phyloP scores from a whole-genome alignment of 768 basidiomycete species.

The Lactifluus hygrophoroides region DNA sequence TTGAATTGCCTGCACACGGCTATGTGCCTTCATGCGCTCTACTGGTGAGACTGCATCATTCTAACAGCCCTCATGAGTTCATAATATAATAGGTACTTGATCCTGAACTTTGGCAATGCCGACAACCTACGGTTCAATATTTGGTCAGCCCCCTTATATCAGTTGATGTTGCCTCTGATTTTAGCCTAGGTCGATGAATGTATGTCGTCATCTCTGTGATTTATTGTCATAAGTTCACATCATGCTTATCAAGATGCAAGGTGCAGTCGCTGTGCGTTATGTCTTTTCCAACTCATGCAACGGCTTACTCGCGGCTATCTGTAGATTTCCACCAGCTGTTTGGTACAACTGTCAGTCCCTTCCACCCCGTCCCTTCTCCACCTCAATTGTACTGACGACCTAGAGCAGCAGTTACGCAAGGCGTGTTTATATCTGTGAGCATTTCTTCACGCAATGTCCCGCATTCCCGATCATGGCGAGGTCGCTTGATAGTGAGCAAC shows the following conservation, averaged over 20 bases:
- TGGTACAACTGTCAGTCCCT: not conserved
- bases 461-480: not conserved
- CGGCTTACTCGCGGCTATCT: too few relatives aligned
- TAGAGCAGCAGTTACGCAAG: not conserved
- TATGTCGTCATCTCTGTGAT: slow-evolving; percentile 9
- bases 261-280: not conserved
- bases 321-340: not conserved
- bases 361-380: not conserved
- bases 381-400: not conserved
- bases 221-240: slow-evolving; percentile 23
- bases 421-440: not conserved
- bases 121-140: slow-evolving; percentile 31
- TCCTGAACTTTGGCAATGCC: slow-evolving; percentile 36
- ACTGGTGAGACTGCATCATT: slow-evolving; percentile 30
- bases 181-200: slow-evolving; percentile 16
- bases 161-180: not conserved
- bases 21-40: slow-evolving; percentile 38
- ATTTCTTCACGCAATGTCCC: not conserved
- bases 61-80: not conserved
- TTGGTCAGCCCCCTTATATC: slow-evolving; percentile 30
- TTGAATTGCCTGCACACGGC: slow-evolving; percentile 39
- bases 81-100: slow-evolving; percentile 35
- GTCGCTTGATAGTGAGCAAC: not conserved
- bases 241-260: not conserved
- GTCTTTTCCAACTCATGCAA: not conserved